Conservation (phyloP, 768 basidiomycete genomes). For the Clathrus columnatus region DNA sequence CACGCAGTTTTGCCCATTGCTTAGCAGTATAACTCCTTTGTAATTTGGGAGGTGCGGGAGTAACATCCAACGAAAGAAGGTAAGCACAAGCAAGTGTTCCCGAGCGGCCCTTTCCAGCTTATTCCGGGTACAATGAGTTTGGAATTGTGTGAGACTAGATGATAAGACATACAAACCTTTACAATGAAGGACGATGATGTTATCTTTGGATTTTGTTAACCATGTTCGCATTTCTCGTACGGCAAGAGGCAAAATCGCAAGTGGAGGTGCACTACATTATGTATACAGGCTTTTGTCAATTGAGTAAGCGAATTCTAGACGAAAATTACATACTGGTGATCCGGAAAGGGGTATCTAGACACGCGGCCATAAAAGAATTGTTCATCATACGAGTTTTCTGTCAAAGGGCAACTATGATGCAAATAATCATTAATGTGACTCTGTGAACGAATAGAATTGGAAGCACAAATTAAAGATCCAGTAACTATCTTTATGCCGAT, state of each 20-base stretch:
- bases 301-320: not conserved
- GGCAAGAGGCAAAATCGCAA: constrained; percentile 62
- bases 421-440: not conserved
- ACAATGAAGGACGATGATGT: constrained; percentile 78
- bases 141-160: not conserved
- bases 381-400: constrained; percentile 72
- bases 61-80: constrained; percentile 49
- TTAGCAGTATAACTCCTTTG: constrained; percentile 38
- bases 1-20: constrained; percentile 38
- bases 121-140: not conserved
- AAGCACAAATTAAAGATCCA: constrained; percentile 77
- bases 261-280: constrained; percentile 56
- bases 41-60: constrained; percentile 39
- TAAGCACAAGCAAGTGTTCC: constrained; percentile 83
- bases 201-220: constrained; percentile 53
- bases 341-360: constrained; percentile 82
- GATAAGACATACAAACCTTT: constrained; percentile 45
- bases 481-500: constrained; percentile 65
- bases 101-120: constrained; percentile 77
- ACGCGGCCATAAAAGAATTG: constrained; percentile 63
- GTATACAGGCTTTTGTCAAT: not conserved
- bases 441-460: not conserved
- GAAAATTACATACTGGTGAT: constrained; percentile 62
- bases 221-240: constrained; percentile 68
- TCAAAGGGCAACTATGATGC: constrained; percentile 47